Evolutionary conservation across 2,329 filamentous ascomycete species (phyloP), one percentile per base, ranked within the genome.

Genomic region (Macroventuria anomochaeta): DNA sequence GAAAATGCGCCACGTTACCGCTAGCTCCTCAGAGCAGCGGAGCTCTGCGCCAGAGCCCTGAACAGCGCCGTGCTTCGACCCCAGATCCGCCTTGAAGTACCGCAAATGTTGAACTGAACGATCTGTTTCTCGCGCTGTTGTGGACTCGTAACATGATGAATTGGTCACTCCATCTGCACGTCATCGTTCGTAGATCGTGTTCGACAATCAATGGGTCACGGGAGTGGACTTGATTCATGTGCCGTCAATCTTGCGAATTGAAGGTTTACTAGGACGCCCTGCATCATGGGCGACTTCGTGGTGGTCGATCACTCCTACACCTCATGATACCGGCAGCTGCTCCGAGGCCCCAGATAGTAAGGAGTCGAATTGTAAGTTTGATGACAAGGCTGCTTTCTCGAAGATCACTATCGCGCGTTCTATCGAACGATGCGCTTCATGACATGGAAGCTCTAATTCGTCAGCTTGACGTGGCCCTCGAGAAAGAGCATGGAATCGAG

Each of bases 141-240:
- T 28, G 20, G 21, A 38, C 43, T 47, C 37, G 38, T 36, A 15
- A 15, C 33, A 26, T 36, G 5, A 13, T 21, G 36, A 25, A 21
- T 26, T 42, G 43, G 31, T 32, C 41, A 31, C 12, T 25, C 29
- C 31, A 20, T 37, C 36, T 41, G 36, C 31, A 21, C 36, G 29
- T 34, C 15, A 20, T 40, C 12, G 49, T 42, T 41, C 20, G 36
- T 36, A 31, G 49, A 46, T 46, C 37, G 15, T 37, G 36, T 42
- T 37, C 23, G 18, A 52, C 28, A 5, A 38, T 20, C 33, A 17
- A 43, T 4, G n/a, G 15, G 12, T 17, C 15, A 18, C 8, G 10
- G 17, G 21, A 12, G 11, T 36, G 36, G 20, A 18, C 21, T 36
- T 28, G 43, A 53, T 34, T 41, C 51, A 43, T 28, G 38, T 20